Percentiles rank a stretch among this genome's conserved stretches.
Conservation (phyloP, 148 eudicot genomes). For the Vaccinium myrtillus region DNA sequence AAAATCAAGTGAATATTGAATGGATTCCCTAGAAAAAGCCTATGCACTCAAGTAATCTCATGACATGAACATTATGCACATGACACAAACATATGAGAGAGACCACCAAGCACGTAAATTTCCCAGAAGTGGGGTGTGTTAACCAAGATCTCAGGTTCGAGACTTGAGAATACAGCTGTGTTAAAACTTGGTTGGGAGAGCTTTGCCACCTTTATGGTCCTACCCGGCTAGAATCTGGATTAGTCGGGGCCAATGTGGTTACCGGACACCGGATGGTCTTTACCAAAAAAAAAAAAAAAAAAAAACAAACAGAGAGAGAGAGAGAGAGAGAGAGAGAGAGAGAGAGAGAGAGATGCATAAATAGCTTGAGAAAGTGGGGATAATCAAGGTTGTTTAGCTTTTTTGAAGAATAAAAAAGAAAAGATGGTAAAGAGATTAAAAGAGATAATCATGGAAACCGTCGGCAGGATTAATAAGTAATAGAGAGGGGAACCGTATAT, state of each 20-base stretch:
- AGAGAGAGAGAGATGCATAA: neutral
- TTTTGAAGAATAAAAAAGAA: neutral
- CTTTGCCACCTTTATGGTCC: no score
- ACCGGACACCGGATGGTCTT: no score
- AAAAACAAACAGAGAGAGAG: no score
- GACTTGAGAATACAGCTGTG: no score
- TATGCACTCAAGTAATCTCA: constrained; percentile 4
- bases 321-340: neutral
- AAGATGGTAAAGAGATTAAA: constrained; percentile 5
- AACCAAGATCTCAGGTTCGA: no score
- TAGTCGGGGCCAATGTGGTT: no score
- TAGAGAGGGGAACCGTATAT: neutral
- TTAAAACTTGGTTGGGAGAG: no score
- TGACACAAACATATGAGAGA: neutral
- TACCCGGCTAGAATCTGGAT: no score
- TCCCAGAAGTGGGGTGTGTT: no score
- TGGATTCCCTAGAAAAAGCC: neutral
- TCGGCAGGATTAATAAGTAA: constrained; percentile 3
- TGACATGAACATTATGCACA: neutral
- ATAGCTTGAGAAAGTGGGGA: neutral
- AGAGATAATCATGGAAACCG: constrained; percentile 16
- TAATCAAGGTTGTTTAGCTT: constrained; percentile 1
- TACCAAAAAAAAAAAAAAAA: no score
- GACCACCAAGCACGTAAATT: no score
- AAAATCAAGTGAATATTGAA: neutral